Base-by-base conservation (phyloP, 2,329 filamentous ascomycete species). In the Trichoderma sp. region DNA sequence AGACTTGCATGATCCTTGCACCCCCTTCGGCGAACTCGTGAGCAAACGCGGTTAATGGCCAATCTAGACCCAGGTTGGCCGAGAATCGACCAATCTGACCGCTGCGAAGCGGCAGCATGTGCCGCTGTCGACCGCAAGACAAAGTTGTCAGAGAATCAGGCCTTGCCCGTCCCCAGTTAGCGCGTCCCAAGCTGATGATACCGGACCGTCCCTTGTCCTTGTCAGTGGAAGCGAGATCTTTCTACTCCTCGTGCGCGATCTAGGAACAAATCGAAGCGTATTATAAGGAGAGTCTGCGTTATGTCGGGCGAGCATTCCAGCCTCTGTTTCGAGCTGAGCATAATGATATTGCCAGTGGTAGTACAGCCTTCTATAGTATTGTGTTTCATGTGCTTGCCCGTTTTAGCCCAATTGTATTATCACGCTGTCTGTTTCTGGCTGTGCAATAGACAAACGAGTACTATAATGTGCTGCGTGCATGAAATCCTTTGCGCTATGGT, bases 81-180 rank as follows among this genome's bases (percentile, higher is more conserved):
- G 68, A 69, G 68, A 35, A 66, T 70, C 49, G 63, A 67, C 49
- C 57, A 49, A 62, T 70, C 68, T 68, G 68, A 59, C 68, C 68
- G 47, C 53, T 49, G 49, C 63, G 53, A 40, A 24, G 63, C 27
- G 49, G 52, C 31, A 65, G 29, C n/a, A 56, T 27, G 24, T 33
- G 10, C 43, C n/a, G 37, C 35, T 35, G 55, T 59, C 2, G 29
- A 35, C 63, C 58, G 55, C 63, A 66, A 49, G 63, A 31, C 55
- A 29, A 58, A 55, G 63, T 49, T 59, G 52, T 66, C 37, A 21
- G 62, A 66, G 63, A 66, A n/a, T 53, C 53, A 66, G 29, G 37
- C 35, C 29, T 58, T 31, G 4, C 53, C n/a, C 10, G 37, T 19
- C 47, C 43, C 65, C 19, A 37, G 40, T 61, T 61, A 60, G 56